Conservation (phyloP, 345 rosid genomes). For the Salix exigua region DNA sequence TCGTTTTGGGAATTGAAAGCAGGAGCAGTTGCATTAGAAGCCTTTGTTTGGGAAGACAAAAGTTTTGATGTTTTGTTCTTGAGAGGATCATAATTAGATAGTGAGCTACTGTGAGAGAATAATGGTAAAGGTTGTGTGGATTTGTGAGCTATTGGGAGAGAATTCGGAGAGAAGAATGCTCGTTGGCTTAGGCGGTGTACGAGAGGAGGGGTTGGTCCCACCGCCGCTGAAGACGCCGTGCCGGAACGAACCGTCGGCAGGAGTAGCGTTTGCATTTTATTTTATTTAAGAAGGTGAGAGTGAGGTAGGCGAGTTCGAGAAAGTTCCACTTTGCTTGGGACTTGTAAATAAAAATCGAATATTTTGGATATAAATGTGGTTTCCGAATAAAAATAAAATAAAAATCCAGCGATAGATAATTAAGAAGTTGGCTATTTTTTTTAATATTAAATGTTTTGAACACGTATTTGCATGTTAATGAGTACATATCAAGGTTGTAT, state of each 20-base stretch:
- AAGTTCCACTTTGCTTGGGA: not conserved
- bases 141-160: conserved; percentile 5
- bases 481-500: too few relatives aligned
- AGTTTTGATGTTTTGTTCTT: conserved; percentile 28
- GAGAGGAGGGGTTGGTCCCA: conserved; percentile 17
- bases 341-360: not conserved
- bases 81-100: conserved; percentile 21
- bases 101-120: conserved; percentile 4
- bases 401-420: too few relatives aligned
- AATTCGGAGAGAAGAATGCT: conserved; percentile 21
- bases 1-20: conserved; percentile 33
- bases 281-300: not conserved
- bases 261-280: conserved; percentile 56
- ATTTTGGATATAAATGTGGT: not conserved
- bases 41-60: conserved; percentile 13
- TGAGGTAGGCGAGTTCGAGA: not conserved
- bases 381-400: too few relatives aligned
- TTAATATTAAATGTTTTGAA: too few relatives aligned
- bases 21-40: conserved; percentile 42
- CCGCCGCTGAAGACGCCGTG: conserved; percentile 20
- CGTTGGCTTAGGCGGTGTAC: conserved; percentile 2
- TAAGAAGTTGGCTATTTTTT: too few relatives aligned
- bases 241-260: conserved; percentile 44
- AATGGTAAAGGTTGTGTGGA: conserved; percentile 19
- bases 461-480: too few relatives aligned